Evolutionary conservation across 2,329 filamentous ascomycete species (phyloP).

Genomic region (Pseudogymnoascus sp.): DNA sequence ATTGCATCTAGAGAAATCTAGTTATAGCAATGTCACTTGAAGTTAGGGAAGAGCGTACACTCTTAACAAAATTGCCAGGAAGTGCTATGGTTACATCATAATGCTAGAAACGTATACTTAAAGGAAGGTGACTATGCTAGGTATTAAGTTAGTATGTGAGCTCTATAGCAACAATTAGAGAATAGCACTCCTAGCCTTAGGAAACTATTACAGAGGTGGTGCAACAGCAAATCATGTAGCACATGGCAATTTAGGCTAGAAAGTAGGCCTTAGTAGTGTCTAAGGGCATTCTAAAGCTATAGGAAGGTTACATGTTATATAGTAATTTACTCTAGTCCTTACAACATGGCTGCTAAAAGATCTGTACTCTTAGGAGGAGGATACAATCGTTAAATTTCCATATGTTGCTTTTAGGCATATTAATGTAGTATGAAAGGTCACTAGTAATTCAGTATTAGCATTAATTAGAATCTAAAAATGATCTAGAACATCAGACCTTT

Average conservation of each 20-base stretch:
- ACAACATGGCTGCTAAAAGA: slow-evolving; percentile 20
- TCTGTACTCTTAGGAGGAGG: slow-evolving; percentile 19
- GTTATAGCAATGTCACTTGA: slow-evolving; percentile 1
- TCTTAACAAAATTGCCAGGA: neutral
- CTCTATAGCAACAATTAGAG: slow-evolving; percentile 26
- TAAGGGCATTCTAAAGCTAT: neutral
- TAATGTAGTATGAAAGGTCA: slow-evolving; percentile 24
- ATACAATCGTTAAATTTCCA: slow-evolving; percentile 25
- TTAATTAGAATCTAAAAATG: neutral
- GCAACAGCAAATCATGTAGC: slow-evolving; percentile 27
- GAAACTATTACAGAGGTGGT: slow-evolving; percentile 21
- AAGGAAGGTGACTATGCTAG: slow-evolving; percentile 28
- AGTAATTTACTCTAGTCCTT: slow-evolving; percentile 9
- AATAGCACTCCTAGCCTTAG: slow-evolving; percentile 19
- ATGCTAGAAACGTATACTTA: slow-evolving; percentile 23
- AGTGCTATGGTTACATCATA: neutral
- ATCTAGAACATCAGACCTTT: slow-evolving; percentile 13
- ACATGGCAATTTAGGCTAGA: slow-evolving; percentile 28
- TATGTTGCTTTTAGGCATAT: slow-evolving; percentile 24
- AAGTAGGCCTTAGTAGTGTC: slow-evolving; percentile 21
- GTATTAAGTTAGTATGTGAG: slow-evolving; percentile 28
- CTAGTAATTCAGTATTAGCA: slow-evolving; percentile 5
- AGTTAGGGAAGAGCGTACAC: neutral
- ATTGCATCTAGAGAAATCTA: slow-evolving; percentile 22
- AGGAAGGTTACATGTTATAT: neutral